Percentiles rank a stretch among this genome's conserved stretches.
These are phyloP conservation scores for Fusarium musae DNA, from an alignment of 2,329 filamentous ascomycete genomes.

Conservation along the genomic window DNA sequence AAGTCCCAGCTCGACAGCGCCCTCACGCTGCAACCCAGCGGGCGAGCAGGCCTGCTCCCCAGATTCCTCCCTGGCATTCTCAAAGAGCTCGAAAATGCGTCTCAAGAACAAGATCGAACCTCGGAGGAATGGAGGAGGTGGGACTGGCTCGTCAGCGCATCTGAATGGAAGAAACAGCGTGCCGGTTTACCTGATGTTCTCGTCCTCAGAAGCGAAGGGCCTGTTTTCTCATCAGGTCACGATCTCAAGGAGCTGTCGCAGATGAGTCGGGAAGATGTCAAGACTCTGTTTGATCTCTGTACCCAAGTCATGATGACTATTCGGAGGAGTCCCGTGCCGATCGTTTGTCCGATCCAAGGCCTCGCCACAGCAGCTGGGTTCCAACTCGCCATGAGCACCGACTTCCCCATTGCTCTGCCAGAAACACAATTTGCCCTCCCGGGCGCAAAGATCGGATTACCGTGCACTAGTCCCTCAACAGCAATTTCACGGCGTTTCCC, in stretches of 20 bases:
- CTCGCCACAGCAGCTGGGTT: slow-evolving; percentile 42
- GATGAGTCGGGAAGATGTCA: slow-evolving; percentile 25
- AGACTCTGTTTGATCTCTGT: slow-evolving; percentile 32
- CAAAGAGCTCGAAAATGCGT: neutral
- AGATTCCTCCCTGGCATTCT: neutral
- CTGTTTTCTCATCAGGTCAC: slow-evolving; percentile 40
- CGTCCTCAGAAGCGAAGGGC: slow-evolving; percentile 39
- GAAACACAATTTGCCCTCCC: slow-evolving; percentile 35
- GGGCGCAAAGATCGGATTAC: slow-evolving; percentile 38
- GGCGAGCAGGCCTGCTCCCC: slow-evolving; percentile 28
- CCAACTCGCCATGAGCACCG: slow-evolving; percentile 39
- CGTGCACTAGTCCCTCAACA: slow-evolving; percentile 40
- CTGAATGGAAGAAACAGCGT: slow-evolving; percentile 38
- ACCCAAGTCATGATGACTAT: slow-evolving; percentile 40
- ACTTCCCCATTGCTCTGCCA: slow-evolving; percentile 34
- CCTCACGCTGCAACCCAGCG: slow-evolving; percentile 16
- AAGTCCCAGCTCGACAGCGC: slow-evolving; percentile 34
- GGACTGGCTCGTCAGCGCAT: slow-evolving; percentile 35
- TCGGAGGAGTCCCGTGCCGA: slow-evolving; percentile 31
- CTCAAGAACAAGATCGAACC: neutral
- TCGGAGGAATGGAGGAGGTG: neutral
- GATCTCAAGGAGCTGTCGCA: slow-evolving; percentile 37
- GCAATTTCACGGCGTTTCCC: slow-evolving; percentile 35
- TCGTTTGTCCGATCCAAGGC: slow-evolving; percentile 41
- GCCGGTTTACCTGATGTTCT: slow-evolving; percentile 34